Conservation (phyloP, 768 basidiomycete species). For the Collybia nuda region DNA sequence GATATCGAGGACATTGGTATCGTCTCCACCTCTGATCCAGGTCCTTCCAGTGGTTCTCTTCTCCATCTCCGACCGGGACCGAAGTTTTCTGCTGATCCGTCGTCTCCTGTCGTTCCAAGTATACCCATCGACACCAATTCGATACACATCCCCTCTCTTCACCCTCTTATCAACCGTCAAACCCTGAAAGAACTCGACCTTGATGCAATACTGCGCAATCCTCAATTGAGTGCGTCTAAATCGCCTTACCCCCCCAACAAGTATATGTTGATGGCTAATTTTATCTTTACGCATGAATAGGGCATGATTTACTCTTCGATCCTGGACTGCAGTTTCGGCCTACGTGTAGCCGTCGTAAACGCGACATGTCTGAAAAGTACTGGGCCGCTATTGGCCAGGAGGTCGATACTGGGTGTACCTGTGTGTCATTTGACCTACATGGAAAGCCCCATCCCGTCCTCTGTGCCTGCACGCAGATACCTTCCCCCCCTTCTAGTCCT, state of each 20-base stretch:
- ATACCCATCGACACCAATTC: slow-evolving; percentile 43
- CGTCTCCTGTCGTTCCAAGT: slow-evolving; percentile 25
- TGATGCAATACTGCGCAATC: slow-evolving; percentile 82
- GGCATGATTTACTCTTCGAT: slow-evolving; percentile 90
- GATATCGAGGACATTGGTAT: slow-evolving; percentile 49
- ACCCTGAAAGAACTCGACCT: slow-evolving; percentile 87
- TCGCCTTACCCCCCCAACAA: too few relatives aligned
- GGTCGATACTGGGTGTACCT: slow-evolving; percentile 80
- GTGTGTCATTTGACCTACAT: slow-evolving; percentile 68
- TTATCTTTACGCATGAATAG: slow-evolving; percentile 31
- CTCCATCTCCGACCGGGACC: slow-evolving; percentile 27
- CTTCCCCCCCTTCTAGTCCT: slow-evolving; percentile 38
- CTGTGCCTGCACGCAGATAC: slow-evolving; percentile 53
- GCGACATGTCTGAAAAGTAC: slow-evolving; percentile 73
- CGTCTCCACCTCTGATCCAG: slow-evolving; percentile 39
- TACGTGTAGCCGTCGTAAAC: slow-evolving; percentile 71
- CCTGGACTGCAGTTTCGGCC: slow-evolving; percentile 81
- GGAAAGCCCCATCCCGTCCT: slow-evolving; percentile 54
- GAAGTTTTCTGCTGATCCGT: slow-evolving; percentile 27
- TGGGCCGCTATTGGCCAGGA: slow-evolving; percentile 83
- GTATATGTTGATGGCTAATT: slow-evolving; percentile 12
- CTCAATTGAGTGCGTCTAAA: slow-evolving; percentile 79
- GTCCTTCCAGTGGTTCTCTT: slow-evolving; percentile 45
- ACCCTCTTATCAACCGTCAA: slow-evolving; percentile 79
- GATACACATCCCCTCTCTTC: slow-evolving; percentile 63